Base-by-base conservation (phyloP, 768 basidiomycete genomes). In the Lyophyllum decastes region DNA sequence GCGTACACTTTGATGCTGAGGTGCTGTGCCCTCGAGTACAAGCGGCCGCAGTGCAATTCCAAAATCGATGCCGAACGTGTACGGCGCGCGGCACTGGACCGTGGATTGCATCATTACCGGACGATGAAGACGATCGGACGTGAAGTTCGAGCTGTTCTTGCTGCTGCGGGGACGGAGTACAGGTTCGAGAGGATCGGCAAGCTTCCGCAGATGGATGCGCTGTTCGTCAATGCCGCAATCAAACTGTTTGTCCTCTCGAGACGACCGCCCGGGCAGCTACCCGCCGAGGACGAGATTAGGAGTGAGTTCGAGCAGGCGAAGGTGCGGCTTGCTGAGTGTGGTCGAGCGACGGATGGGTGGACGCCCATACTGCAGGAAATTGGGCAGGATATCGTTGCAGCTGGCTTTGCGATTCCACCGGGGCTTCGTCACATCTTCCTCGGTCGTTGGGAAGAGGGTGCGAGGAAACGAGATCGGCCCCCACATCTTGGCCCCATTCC, bases 1-100 rank as follows among this genome's bases (percentile, higher is more conserved):
- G 84, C 88, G 1, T 93, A 90, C 67, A 92, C 89, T 1, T 72
- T 82, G 49, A 90, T 92, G 85, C 67, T 94, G 55, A 77, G 84
- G 47, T 73, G 82, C 30, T 91, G 89, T 60, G 79, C 73, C 0
- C 63, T 67, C 3, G 79, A 83, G 66, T 77, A n/a, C 68, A 65
- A 67, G 60, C 70, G 58, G 47, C 55, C 61, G 44, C 46, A 59
- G 61, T 45, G 35, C 14, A 38, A 38, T 17, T 4, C 35, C 35
- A 4, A 12, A 12, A 26, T 16, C 6, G 35, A 27, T 11, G 17
- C 2, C 11, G 10, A 34, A 2, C 17, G n/a, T n/a, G 35, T 49
- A n/a, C 60, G 21, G 11, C 4, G 5, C 19, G 53, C 49, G 44
- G 26, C 51, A 2, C 24, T 25, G 49, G 68, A 12, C 11, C 58